Evolutionary conservation across 2,329 filamentous ascomycete genomes (phyloP).

Genomic region (Penicillium sp.): DNA sequence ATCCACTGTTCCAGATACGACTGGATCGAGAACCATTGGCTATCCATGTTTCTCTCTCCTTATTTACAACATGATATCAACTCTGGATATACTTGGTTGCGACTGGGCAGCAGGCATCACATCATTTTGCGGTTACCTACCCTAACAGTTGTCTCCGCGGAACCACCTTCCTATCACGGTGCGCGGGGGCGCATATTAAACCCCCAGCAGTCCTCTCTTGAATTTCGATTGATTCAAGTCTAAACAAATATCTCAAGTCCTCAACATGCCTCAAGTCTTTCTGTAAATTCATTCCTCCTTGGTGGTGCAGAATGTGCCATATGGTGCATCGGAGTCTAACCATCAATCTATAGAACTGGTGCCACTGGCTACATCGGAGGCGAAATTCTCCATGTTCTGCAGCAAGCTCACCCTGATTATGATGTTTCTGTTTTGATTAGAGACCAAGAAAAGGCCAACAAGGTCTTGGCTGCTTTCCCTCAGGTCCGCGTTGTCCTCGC

Average conservation of each 20-base stretch:
- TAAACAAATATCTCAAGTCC: background rate
- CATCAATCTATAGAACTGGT: background rate
- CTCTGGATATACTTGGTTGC: no score
- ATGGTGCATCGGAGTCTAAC: background rate
- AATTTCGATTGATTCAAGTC: background rate
- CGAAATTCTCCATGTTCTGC: constrained; percentile 45
- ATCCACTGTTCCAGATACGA: no score
- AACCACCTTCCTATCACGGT: constrained; percentile 3
- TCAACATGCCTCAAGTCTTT: constrained; percentile 3
- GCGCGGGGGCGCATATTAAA: constrained; percentile 3
- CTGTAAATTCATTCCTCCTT: background rate
- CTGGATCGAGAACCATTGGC: no score
- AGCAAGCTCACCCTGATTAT: constrained; percentile 43
- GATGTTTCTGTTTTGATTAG: constrained; percentile 40
- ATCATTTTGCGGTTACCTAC: background rate
- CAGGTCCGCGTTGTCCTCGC: constrained; percentile 39
- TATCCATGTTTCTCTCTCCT: no score
- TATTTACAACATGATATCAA: no score
- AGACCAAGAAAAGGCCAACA: constrained; percentile 21
- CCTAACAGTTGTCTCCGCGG: background rate
- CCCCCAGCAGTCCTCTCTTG: background rate
- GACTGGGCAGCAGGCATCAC: background rate
- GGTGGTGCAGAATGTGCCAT: background rate
- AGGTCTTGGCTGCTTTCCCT: constrained; percentile 34
- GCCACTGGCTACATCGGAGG: constrained; percentile 47